These are phyloP conservation scores for Zizania latifolia DNA, from an alignment of 176 grass and related monocot genomes.

Conservation along the genomic window DNA sequence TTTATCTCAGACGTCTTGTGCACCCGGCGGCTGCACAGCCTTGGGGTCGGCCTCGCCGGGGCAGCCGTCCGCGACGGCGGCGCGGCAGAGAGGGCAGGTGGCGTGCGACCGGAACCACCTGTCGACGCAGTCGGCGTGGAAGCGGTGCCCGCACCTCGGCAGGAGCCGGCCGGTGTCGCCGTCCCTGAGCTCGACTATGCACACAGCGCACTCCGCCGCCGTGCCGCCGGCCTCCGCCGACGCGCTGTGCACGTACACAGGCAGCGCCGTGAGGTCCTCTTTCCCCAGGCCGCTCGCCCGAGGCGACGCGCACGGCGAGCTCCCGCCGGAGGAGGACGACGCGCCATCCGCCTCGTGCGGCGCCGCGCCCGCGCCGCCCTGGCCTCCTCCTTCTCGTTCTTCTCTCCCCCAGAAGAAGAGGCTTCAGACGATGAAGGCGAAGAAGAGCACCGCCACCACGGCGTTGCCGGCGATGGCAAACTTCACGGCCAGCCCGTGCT, in stretches of 20 bases:
- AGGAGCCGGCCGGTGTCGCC: conserved; percentile 42
- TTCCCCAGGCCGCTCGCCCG: not conserved
- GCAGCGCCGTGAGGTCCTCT: conserved; percentile 36
- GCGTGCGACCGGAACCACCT: conserved; percentile 49
- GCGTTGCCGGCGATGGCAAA: conserved; percentile 34
- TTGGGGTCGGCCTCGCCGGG: not conserved
- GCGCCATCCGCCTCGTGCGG: not conserved
- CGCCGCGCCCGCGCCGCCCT: not conserved
- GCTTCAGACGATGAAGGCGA: conserved; percentile 30
- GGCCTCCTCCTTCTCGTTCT: not conserved
- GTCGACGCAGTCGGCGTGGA: conserved; percentile 53
- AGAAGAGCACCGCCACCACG: conserved; percentile 27
- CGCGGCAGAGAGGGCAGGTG: conserved; percentile 50
- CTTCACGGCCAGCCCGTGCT: conserved; percentile 7
- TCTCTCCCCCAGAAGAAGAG: conserved; percentile 34
- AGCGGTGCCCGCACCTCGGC: conserved; percentile 47
- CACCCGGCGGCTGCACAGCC: not conserved
- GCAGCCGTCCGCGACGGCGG: not conserved
- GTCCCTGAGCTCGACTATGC: conserved; percentile 44
- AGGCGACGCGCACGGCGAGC: conserved; percentile 34
- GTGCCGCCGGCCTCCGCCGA: not conserved
- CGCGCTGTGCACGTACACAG: conserved; percentile 42
- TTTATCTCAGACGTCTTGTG: too few species aligned
- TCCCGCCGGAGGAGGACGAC: conserved; percentile 2
- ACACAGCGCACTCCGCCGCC: conserved; percentile 49